phyloP scores from a whole-genome alignment of 1,284 basidiomycete genomes.

The Caloboletus firmus region DNA sequence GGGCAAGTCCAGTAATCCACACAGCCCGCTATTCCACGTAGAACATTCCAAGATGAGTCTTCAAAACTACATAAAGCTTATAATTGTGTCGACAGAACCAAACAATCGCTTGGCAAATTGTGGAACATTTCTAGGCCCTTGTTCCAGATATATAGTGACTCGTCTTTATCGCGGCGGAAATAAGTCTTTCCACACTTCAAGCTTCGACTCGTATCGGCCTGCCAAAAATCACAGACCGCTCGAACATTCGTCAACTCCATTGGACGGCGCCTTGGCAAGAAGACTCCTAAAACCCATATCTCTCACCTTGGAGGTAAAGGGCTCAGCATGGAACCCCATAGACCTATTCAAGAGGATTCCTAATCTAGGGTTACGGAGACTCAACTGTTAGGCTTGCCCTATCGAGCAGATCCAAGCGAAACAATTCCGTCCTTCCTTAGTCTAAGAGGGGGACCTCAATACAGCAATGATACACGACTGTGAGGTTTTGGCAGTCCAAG shows the following conservation, averaged over 20 bases:
- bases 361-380: constrained; percentile 12
- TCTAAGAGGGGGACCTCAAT: neutral
- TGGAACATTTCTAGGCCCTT: constrained; percentile 7
- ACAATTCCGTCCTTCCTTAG: neutral
- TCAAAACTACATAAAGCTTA: constrained; percentile 8
- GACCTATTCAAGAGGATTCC: neutral
- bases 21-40: constrained; percentile 29
- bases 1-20: constrained; percentile 23
- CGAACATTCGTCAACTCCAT: constrained; percentile 9
- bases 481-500: neutral
- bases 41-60: constrained; percentile 21
- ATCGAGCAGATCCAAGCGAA: constrained; percentile 13
- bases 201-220: neutral
- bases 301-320: constrained; percentile 9
- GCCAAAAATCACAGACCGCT: neutral
- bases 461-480: constrained; percentile 2
- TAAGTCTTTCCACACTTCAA: constrained; percentile 6
- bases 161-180: constrained; percentile 17
- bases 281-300: neutral
- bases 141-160: neutral
- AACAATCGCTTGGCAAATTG: constrained; percentile 12
- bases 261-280: neutral
- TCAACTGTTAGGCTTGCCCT: neutral
- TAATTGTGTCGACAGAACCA: constrained; percentile 27
- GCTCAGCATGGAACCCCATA: constrained; percentile 1